Conservation (phyloP, 2,329 filamentous ascomycete genomes). For the Trichothecium sympodiale region DNA sequence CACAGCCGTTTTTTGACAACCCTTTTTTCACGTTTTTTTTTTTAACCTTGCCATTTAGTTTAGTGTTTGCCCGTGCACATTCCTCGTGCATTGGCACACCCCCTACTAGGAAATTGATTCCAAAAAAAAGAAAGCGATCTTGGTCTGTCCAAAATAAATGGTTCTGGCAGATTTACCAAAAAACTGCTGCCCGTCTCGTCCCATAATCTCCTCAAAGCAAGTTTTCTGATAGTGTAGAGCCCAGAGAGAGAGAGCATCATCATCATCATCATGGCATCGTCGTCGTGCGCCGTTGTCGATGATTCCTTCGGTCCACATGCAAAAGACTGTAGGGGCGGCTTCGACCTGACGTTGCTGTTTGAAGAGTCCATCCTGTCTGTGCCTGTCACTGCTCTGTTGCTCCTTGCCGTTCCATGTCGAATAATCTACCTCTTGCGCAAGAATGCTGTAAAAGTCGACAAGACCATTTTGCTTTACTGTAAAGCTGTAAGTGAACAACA, state of each 20-base stretch:
- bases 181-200: too few relatives aligned
- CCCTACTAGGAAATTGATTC: too few relatives aligned
- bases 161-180: too few relatives aligned
- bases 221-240: too few relatives aligned
- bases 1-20: too few relatives aligned
- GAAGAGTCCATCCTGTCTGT: constrained; percentile 21
- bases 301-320: constrained; percentile 11
- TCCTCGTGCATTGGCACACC: too few relatives aligned
- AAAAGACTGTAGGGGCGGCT: constrained; percentile 23
- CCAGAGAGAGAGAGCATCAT: not conserved
- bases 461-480: constrained; percentile 8
- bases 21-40: too few relatives aligned
- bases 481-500: constrained; percentile 12
- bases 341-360: constrained; percentile 38
- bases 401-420: constrained; percentile 15
- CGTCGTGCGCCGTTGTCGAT: constrained; percentile 6
- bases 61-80: too few relatives aligned
- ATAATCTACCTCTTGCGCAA: constrained; percentile 9
- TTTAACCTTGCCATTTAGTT: too few relatives aligned
- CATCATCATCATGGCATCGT: constrained; percentile 3
- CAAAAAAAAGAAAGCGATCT: too few relatives aligned
- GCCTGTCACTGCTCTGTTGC: constrained; percentile 13
- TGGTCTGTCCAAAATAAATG: too few relatives aligned
- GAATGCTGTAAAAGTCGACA: constrained; percentile 9
- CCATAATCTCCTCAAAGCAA: too few relatives aligned